Conservation (phyloP, 163 green algal species). For the Prototheca stagnorum region DNA sequence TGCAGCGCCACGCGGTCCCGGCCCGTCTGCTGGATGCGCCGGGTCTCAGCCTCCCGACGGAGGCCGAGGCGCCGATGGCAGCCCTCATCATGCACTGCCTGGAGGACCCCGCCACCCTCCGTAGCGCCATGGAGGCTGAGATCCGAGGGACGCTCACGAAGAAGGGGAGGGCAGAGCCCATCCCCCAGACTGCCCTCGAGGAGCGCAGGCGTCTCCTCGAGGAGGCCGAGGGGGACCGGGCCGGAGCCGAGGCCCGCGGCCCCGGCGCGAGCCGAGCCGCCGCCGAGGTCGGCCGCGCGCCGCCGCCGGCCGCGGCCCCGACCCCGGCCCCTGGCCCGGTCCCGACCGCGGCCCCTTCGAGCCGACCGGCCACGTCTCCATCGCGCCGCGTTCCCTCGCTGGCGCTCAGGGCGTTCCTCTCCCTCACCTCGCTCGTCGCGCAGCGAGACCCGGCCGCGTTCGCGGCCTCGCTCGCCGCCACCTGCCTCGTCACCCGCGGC, state of each 20-base stretch:
- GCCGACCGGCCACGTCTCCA: too few species aligned
- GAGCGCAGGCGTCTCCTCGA: too few species aligned
- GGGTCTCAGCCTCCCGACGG: neutral
- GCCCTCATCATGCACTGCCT: slow-evolving; percentile 71
- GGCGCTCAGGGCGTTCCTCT: slow-evolving; percentile 35
- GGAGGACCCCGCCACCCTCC: slow-evolving; percentile 73
- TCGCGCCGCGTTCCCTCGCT: too few species aligned
- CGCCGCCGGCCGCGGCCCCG: too few species aligned
- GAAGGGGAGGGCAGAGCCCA: slow-evolving; percentile 3
- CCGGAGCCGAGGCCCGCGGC: too few species aligned
- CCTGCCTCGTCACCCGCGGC: slow-evolving; percentile 30
- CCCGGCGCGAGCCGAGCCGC: neutral
- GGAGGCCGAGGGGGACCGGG: too few species aligned
- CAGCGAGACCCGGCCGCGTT: slow-evolving; percentile 61
- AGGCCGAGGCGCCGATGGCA: slow-evolving; percentile 38
- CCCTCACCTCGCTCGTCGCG: slow-evolving; percentile 31
- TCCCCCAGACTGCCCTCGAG: too few species aligned
- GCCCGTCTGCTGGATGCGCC: neutral
- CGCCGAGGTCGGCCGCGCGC: neutral
- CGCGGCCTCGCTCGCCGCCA: slow-evolving; percentile 38
- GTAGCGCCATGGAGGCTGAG: slow-evolving; percentile 79
- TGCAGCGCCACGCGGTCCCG: neutral
- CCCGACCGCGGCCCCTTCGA: too few species aligned
- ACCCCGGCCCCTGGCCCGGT: too few species aligned
- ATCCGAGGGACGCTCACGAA: slow-evolving; percentile 38